Base-by-base conservation (phyloP, 257 asterid species). In the Petunia axillaris region DNA sequence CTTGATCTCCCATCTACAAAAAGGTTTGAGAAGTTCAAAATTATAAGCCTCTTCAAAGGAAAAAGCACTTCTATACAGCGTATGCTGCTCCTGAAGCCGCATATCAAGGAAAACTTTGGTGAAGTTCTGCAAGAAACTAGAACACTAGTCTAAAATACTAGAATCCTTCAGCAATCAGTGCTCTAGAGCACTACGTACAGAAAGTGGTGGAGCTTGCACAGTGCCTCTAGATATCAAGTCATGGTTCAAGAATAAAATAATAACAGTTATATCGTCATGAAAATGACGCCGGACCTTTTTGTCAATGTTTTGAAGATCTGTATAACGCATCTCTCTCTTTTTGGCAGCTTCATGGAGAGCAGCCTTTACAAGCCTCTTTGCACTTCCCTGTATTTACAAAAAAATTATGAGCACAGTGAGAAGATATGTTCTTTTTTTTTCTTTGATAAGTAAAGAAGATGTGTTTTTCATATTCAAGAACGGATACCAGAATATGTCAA, bases 291-390 rank as follows among this genome's bases (percentile, higher is more conserved):
- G 80, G 71, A 83, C 88, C 78, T 85, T 85, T 78, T 79, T 83
- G 81, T 80, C 88, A 37, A 85, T 85, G 64, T 59, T 77, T 39
- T 53, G 60, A 52, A 85, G 88, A 46, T 85, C 88, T 5, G 88
- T 76, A 63, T 80, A 85, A 13, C 88, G 76, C 84, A 85, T 83
- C 84, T 85, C 88, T 65, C 88, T 64, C 74, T 85, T 85, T 77
- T 84, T 82, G n/a, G 88, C 88, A 13, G 88, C 88, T 83, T 80
- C 83, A 4, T 85, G 88, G 46, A 85, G 83, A 40, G 88, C 88
- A 16, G 88, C 88, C 81, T 82, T 85, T 7, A 85, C 78, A 35
- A 85, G 88, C 86, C 88, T 83, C 71, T 81, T 80, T 35, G 88
- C 88, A 77, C 84, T 85, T 71, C 86, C 86, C 88, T 85, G 79